Base-by-base conservation (phyloP, 495 filamentous ascomycete genomes). In the Sordaria brevicollis region DNA sequence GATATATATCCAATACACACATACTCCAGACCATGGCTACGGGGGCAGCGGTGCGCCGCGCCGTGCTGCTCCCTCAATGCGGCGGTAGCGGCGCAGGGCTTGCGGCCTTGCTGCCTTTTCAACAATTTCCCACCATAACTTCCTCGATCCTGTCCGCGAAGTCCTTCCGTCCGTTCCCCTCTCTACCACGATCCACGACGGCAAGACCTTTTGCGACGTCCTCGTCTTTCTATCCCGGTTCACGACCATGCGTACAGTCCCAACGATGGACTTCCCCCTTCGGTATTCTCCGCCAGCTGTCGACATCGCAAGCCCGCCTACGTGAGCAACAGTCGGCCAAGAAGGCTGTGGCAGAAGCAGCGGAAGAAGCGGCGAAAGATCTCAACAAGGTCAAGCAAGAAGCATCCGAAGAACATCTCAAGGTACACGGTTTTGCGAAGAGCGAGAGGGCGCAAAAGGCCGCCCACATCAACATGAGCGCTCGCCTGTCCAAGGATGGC, bases 401-500 rank as follows among this genome's bases (percentile, higher is more conserved):
- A 41, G 69, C 71, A 69, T 65, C 70, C 8, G 75, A 78, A 8
- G 36, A 75, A 41, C 69, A 76, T n/a, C 70, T 76, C n/a, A 70
- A 76, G 37, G 70, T 72, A 9, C 75, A 79, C 66, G 77, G 74
- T 5, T 81, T 81, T 39, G 71, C 78, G 43, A 67, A 71, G 62
- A 80, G 79, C 76, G 93, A 94, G 79, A 93, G 91, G 79, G 95
- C 93, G 38, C 86, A 87, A 4, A 89, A 94, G 76, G 94, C 93
- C n/a, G 89, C 93, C 4, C 89, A 97, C 73, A 82, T 98, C 57
- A 96, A 99, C 78, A 84, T 98, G 72, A 89, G 90, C 65, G 96
- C 95, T 34, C 91, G 89, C 57, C 82, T 99, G 39, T 90, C 88
- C 37, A 97, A 93, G 76, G 93, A 96, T 57, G 90, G 91, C 1